Base-by-base conservation (phyloP, 1,284 basidiomycete species). In the Moesziomyces parantarcticus region DNA sequence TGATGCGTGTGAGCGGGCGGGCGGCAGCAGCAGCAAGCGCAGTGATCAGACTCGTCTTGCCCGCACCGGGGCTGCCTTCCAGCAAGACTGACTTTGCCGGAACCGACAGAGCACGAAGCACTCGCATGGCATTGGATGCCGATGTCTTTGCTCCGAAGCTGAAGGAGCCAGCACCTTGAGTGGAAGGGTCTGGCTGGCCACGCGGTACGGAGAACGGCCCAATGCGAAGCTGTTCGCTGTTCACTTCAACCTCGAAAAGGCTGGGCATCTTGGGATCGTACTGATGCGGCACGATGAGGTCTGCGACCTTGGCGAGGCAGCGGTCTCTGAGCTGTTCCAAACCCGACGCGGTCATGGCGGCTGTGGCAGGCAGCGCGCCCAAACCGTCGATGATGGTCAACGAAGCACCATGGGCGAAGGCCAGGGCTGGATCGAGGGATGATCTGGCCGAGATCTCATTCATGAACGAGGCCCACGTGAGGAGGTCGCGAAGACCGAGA, bases 51-150 rank as follows among this genome's bases (percentile, higher is more conserved):
- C 93, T 97, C 0, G 97, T 99, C 86, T 99, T 99, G 6, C 97
- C 97, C n/a, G 99, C 97, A 3, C 97, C 97, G 5, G 97, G 97
- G 83, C 94, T 97, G 2, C 97, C 97, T 84, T 99, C 97, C 3
- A 99, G 88, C 29, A 99, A 87, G 54, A 99, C 92, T 0, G 97
- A 93, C 84, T 98, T 99, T 16, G 57, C 52, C 8, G 87, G 85
- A 1, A 99, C 88, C 83, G 97, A 94, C 67, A 92, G 92, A 7
- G 94, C 97, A 58, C 97, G 89, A 20, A 95, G 86, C 4, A 99
- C 90, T 34, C 96, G 90, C 87, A 94, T 89, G 16, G 92, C 91
- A 84, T 99, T 99, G 63, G 91, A 88, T 23, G 88, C 88, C 9
- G 95, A 92, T 1, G 97, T 99, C 0, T 93, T 93, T 0, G 94